phyloP scores from a whole-genome alignment of 83 land plant species.

The Thuja plicata region DNA sequence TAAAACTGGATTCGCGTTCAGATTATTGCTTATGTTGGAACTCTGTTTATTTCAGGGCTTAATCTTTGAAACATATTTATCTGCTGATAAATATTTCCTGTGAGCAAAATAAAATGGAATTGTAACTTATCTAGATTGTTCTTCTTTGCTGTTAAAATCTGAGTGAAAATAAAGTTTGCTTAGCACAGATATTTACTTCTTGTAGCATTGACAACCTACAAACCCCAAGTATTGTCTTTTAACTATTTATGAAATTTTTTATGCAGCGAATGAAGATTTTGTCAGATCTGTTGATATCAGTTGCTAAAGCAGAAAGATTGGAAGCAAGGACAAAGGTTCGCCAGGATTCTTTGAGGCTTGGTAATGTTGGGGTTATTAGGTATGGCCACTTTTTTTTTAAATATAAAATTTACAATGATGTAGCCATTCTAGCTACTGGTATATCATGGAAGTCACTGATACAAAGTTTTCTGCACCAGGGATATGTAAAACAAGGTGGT shows the following conservation, averaged over 20 bases:
- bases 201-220: not conserved
- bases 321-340: constrained; percentile 85
- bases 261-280: constrained; percentile 79
- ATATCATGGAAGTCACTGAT: not conserved
- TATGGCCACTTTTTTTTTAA: constrained; percentile 9
- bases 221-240: not conserved
- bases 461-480: not conserved
- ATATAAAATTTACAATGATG: not conserved
- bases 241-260: not conserved
- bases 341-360: constrained; percentile 84
- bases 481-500: not conserved
- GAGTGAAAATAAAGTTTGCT: not conserved
- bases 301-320: constrained; percentile 87
- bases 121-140: not conserved
- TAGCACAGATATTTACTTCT: constrained; percentile 6
- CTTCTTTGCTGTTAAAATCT: not conserved
- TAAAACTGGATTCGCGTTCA: not conserved
- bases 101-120: not conserved
- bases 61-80: not conserved
- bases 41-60: not conserved
- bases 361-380: constrained; percentile 93
- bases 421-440: not conserved
- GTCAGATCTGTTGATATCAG: constrained; percentile 86
- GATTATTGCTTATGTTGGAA: not conserved
- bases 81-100: not conserved